A percentile compares a stretch with the other conserved stretches of the same genome.
Conservation (phyloP, 345 rosid genomes). For the Eucalyptus curtisii region DNA sequence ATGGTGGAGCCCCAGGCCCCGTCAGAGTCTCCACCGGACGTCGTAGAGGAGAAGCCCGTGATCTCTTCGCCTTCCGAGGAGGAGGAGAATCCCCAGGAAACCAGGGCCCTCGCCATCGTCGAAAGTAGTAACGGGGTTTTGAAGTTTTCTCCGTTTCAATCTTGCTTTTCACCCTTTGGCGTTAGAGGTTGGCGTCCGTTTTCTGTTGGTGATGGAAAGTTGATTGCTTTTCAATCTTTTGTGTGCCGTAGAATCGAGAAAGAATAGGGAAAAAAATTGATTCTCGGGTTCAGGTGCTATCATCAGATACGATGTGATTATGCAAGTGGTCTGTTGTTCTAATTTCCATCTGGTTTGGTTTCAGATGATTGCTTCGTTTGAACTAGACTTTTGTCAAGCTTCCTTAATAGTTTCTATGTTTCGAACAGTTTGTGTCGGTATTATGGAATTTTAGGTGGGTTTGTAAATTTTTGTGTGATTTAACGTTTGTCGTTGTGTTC, state of each 20-base stretch:
- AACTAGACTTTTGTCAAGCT: neutral
- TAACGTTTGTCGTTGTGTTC: neutral
- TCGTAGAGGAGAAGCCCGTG: slow-evolving; percentile 28
- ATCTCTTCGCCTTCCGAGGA: slow-evolving; percentile 13
- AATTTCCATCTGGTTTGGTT: neutral
- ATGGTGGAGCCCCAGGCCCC: slow-evolving; percentile 22
- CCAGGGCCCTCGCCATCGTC: slow-evolving; percentile 15
- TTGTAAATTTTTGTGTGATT: neutral
- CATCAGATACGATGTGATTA: neutral
- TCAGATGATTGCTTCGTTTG: neutral
- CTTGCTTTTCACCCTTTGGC: neutral
- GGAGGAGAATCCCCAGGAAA: neutral
- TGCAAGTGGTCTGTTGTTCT: neutral
- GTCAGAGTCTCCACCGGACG: slow-evolving; percentile 7
- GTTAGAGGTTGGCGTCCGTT: neutral
- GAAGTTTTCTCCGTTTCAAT: neutral
- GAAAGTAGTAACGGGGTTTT: slow-evolving; percentile 22
- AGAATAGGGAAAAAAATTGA: too few species aligned
- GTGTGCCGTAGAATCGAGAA: neutral
- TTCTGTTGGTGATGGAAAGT: neutral
- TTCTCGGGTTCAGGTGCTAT: neutral
- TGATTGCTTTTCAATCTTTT: neutral
- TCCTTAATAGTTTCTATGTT: neutral
- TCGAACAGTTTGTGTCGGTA: neutral
- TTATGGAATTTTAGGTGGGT: neutral